phyloP scores from a whole-genome alignment of 2,329 filamentous ascomycete species.

The Penicillium sp. region DNA sequence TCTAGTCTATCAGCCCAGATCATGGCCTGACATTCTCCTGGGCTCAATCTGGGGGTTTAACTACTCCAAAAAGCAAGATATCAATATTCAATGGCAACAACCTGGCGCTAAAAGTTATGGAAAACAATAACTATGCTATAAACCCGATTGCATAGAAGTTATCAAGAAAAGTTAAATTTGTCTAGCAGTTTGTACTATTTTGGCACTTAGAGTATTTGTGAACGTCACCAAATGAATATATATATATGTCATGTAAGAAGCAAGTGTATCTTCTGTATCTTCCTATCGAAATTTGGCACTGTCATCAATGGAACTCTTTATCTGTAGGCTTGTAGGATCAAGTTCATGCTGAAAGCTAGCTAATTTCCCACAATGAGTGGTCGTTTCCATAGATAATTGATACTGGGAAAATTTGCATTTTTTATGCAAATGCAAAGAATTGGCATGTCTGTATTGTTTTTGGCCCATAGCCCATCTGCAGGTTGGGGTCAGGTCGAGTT shows the following conservation, averaged over 20 bases:
- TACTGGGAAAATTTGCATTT: not conserved
- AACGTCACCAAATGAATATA: not conserved
- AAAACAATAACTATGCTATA: not conserved
- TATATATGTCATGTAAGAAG: not conserved
- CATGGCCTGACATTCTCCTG: constrained; percentile 1
- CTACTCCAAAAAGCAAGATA: constrained; percentile 3
- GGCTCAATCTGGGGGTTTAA: not conserved
- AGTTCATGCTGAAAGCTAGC: not conserved
- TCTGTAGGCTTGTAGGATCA: not conserved
- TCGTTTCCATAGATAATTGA: not conserved
- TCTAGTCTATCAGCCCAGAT: not conserved
- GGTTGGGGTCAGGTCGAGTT: no score
- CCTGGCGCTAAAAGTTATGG: not conserved
- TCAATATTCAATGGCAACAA: constrained; percentile 1
- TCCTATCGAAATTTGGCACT: not conserved
- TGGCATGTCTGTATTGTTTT: no score
- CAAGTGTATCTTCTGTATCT: not conserved
- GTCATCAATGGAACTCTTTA: not conserved
- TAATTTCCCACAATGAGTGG: not conserved
- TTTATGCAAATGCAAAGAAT: no score
- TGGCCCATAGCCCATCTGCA: no score
- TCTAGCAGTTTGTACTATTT: not conserved
- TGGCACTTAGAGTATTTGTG: not conserved
- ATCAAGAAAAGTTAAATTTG: constrained; percentile 1
- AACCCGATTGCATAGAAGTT: not conserved